These are phyloP conservation scores for Nakazawaea pomicola DNA, from an alignment of 805 yeast genomes.

Conservation along the genomic window DNA sequence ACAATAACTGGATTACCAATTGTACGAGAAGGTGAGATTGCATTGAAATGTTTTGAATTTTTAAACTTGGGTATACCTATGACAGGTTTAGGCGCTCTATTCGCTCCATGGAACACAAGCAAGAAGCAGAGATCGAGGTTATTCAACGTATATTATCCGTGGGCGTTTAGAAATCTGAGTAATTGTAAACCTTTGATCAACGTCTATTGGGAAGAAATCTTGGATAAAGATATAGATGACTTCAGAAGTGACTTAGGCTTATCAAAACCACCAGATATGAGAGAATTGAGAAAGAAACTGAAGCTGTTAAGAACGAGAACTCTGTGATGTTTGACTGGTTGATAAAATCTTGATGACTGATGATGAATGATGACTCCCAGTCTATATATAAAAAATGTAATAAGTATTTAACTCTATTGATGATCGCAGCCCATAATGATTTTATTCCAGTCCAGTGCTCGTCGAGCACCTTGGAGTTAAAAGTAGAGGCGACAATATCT, in stretches of 20 bases:
- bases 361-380: too few species aligned
- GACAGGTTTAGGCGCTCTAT: conserved; percentile 89
- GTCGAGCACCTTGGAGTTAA: too few species aligned
- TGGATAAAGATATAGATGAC: conserved; percentile 68
- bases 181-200: conserved; percentile 73
- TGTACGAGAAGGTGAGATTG: conserved; percentile 92
- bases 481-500: too few species aligned
- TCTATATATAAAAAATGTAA: too few species aligned
- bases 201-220: conserved; percentile 85
- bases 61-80: conserved; percentile 91
- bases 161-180: conserved; percentile 77
- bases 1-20: conserved; percentile 88
- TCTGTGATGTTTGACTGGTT: too few species aligned
- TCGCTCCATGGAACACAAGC: conserved; percentile 68
- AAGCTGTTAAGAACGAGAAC: too few species aligned
- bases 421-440: too few species aligned
- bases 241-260: conserved; percentile 70
- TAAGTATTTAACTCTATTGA: too few species aligned
- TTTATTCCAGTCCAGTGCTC: too few species aligned
- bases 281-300: conserved; percentile 49
- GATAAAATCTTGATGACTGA: too few species aligned
- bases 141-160: conserved; percentile 70
- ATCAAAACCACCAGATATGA: conserved; percentile 73
- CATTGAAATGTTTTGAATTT: conserved; percentile 87
- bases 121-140: conserved; percentile 56